Conservation (phyloP, 1,284 basidiomycete species). For the Cystobasidium slooffiae region DNA sequence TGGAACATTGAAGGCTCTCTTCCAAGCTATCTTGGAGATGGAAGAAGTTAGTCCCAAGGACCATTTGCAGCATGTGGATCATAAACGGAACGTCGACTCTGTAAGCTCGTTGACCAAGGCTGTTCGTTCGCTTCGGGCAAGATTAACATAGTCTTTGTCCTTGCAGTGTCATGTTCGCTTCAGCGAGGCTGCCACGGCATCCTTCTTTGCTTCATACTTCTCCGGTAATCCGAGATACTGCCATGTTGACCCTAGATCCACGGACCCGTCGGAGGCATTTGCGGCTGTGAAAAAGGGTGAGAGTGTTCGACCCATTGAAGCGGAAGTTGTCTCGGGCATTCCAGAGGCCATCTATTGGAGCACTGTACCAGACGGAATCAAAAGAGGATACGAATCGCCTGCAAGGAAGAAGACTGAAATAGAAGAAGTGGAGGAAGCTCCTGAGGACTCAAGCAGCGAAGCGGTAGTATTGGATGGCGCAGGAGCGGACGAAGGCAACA, state of each 20-base stretch:
- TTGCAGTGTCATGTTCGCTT: conserved; percentile 73
- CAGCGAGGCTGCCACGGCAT: conserved; percentile 62
- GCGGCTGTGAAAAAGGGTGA: conserved; percentile 18
- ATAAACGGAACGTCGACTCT: conserved; percentile 71
- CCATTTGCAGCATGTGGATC: conserved; percentile 75
- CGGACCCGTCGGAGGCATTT: conserved; percentile 21
- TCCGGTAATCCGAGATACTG: conserved; percentile 59
- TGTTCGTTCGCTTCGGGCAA: background rate
- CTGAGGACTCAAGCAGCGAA: background rate
- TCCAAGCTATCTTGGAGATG: conserved; percentile 60
- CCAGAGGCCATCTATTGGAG: conserved; percentile 75
- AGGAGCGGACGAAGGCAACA: background rate
- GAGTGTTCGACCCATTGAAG: conserved; percentile 57
- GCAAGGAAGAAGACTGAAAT: background rate
- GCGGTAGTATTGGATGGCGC: background rate
- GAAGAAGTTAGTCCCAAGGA: conserved; percentile 59
- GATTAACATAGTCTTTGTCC: conserved; percentile 9
- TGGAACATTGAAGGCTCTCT: conserved; percentile 69
- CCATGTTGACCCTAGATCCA: conserved; percentile 62
- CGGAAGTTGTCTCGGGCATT: conserved; percentile 67
- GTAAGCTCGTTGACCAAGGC: conserved; percentile 58
- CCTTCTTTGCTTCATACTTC: conserved; percentile 62
- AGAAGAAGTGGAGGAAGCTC: background rate
- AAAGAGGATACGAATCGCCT: background rate
- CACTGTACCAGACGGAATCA: conserved; percentile 65